Base-by-base conservation (phyloP, 2,329 filamentous ascomycete genomes). In the Paramyrothecium sp. region DNA sequence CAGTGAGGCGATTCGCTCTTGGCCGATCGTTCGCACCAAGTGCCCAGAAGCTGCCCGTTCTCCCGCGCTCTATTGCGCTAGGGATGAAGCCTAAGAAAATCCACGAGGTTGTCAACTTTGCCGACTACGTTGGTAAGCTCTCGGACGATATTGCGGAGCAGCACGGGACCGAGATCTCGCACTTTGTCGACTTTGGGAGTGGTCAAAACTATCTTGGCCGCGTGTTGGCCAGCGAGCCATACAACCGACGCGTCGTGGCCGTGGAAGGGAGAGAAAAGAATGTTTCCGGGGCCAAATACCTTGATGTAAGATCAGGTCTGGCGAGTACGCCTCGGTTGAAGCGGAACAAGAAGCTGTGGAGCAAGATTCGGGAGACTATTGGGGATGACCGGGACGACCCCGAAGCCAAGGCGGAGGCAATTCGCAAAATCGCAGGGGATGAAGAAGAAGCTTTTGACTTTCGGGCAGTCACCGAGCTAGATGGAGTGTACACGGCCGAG, bases 41-140 rank as follows among this genome's bases (percentile, higher is more conserved):
- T 16, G 69, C 73, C 56, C 69, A 73, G 49, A 78, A 80, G 56
- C 75, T 83, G 56, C 79, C 84, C 5, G 79, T 81, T 63, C 71
- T 96, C 21, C 86, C 91, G 2, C 83, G 86, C 52, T 83, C 89
- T 63, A 84, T 97, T 17, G 85, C 90, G 0, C 84, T 96, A 16
- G 95, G 95, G 3, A 99, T 99, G 95, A 96, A 92, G 61, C 85
- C 89, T 19, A 99, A 99, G 73, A 99, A 99, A 74, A 82, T 91
- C 1, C 95, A 99, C 68, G 95, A 99, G 76, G 95, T 98, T 33
- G 84, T 87, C 58, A 87, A 95, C 68, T 97, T 98, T 68, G 90
- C 94, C n/a, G 84, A 84, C 61, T 98, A 94, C 66, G 85, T 98
- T 54, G 83, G 91, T 53, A 68, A 75, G 3, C 75, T 89, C 11